These are phyloP conservation scores for Pisolithus thermaeus DNA, from an alignment of 1,284 basidiomycete genomes.

Conservation along the genomic window DNA sequence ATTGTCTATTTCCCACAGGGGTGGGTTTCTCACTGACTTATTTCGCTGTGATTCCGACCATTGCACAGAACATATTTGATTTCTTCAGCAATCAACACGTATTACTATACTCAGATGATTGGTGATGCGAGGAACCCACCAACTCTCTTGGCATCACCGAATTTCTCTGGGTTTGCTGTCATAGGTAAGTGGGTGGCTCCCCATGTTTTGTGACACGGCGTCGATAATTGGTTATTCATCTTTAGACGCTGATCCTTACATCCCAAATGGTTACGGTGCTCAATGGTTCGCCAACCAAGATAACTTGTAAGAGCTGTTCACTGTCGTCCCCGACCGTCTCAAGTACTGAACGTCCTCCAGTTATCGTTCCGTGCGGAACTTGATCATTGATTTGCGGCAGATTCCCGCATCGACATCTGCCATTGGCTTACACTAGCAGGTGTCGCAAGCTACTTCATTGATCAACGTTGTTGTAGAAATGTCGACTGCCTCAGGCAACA, in stretches of 20 bases:
- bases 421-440: conserved; percentile 72
- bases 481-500: conserved; percentile 37
- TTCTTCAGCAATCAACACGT: conserved; percentile 42
- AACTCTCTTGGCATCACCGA: conserved; percentile 38
- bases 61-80: conserved; percentile 37
- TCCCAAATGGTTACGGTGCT: conserved; percentile 26
- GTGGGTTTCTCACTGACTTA: conserved; percentile 1
- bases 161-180: conserved; percentile 47
- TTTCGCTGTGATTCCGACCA: not conserved
- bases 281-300: conserved; percentile 48
- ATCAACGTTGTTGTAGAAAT: conserved; percentile 47
- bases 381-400: conserved; percentile 40
- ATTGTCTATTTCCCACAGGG: conserved; percentile 23
- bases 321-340: not conserved
- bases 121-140: conserved; percentile 46
- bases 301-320: conserved; percentile 34
- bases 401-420: conserved; percentile 45
- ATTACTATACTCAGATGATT: conserved; percentile 48
- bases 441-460: conserved; percentile 74
- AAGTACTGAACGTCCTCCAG: conserved; percentile 5
- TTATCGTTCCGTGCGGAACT: conserved; percentile 42
- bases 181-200: conserved; percentile 32
- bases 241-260: conserved; percentile 40
- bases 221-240: not conserved
- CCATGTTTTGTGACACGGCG: not conserved